Percentiles rank a stretch among this genome's conserved stretches.
Evolutionary conservation across 768 basidiomycete genomes (phyloP).

Genomic region (Lepiota venenata): DNA sequence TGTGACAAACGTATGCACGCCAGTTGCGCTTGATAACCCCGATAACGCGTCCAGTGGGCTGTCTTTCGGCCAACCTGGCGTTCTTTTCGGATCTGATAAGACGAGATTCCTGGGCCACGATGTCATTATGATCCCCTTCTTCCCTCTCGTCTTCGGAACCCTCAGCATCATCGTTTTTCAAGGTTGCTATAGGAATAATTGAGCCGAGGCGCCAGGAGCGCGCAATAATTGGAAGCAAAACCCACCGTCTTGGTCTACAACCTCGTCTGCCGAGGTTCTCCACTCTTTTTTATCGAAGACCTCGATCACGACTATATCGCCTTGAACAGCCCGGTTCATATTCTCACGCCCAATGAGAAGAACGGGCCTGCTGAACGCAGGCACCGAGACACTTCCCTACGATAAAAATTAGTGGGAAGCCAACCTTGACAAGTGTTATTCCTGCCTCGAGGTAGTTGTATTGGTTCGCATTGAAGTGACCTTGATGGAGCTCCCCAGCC

Average conservation of each 20-base stretch:
- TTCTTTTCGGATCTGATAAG: slow-evolving; percentile 30
- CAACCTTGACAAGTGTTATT: background rate
- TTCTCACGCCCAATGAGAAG: slow-evolving; percentile 85
- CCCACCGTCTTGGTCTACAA: slow-evolving; percentile 89
- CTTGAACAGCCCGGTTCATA: slow-evolving; percentile 94
- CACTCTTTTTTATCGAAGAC: slow-evolving; percentile 85
- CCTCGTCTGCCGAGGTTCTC: slow-evolving; percentile 90
- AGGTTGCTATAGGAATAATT: slow-evolving; percentile 47
- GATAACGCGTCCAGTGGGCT: slow-evolving; percentile 90
- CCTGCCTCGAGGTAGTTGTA: slow-evolving; percentile 86
- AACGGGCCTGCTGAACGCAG: slow-evolving; percentile 71
- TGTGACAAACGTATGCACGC: slow-evolving; percentile 96
- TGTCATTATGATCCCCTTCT: slow-evolving; percentile 37
- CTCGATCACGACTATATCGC: slow-evolving; percentile 90
- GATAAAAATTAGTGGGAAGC: background rate
- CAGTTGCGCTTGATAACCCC: slow-evolving; percentile 95
- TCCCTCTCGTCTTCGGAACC: slow-evolving; percentile 60
- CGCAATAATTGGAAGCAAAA: slow-evolving; percentile 4
- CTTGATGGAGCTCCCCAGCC: slow-evolving; percentile 81
- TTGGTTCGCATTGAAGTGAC: slow-evolving; percentile 91
- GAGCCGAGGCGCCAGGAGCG: background rate
- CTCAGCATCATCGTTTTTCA: slow-evolving; percentile 87
- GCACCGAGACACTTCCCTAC: slow-evolving; percentile 74
- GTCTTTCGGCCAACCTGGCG: slow-evolving; percentile 49
- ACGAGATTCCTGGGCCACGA: slow-evolving; percentile 40